Evolutionary conservation across 2,329 filamentous ascomycete genomes (phyloP), one percentile per base, ranked within the genome.

Genomic region (Fusarium sp.): DNA sequence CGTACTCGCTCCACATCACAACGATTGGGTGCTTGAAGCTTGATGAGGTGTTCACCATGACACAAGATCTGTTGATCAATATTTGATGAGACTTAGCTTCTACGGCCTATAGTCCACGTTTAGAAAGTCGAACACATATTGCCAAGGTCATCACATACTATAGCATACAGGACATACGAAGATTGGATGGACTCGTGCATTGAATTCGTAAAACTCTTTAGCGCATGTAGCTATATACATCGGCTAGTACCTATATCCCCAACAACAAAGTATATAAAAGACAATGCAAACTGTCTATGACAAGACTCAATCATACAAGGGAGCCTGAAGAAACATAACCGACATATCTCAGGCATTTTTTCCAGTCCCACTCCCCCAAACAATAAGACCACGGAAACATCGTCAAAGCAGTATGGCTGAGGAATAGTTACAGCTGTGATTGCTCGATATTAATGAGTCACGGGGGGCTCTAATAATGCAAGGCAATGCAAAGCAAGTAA

Each of bases 221-320:
- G 52, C 64, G 46, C 63, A 64, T 72, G 55, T 63, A 63, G 40
- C 46, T 63, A 70, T 57, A 59, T 61, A 67, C 55, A 59, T 29
- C 46, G 56, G 56, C 52, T 43, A 53, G 55, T 47, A 68, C 50
- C 54, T 67, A 63, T 57, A 66, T 70, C 66, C 56, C 68, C 57
- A 50, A 51, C 45, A 49, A 40, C 42, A 20, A 59, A 61, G 46
- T 61, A 59, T 55, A 72, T 50, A 59, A 62, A 61, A 53, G 49
- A 56, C 64, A 61, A 45, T 55, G 38, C 47, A 51, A 54, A 59
- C 62, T 55, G 54, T 59, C 68, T 18, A 42, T 34, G 53, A 63
- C 59, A 57, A 70, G 61, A 67, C 62, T 72, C 50, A 66, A 68
- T 69, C 58, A 67, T 65, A 66, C 57, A 70, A 51, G 50, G 55